A percentile compares a stretch with the other conserved stretches of the same genome.
These are phyloP conservation scores for Thalassiosira pacifica DNA, from an alignment of 352 stramenopile genomes.

Conservation along the genomic window DNA sequence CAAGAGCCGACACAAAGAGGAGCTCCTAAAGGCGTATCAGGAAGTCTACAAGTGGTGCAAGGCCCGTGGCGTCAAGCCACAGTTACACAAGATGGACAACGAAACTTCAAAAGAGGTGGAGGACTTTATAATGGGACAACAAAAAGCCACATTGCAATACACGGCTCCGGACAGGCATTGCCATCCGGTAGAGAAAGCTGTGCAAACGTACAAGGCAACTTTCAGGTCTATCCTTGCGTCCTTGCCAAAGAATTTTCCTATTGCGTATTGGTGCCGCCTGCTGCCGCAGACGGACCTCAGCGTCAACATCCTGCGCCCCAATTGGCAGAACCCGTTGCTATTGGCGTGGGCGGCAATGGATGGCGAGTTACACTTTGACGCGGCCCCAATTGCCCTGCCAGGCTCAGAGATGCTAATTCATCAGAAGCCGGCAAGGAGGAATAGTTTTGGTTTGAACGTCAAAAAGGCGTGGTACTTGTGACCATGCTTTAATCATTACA, in stretches of 20 bases:
- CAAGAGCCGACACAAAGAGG: too few species aligned
- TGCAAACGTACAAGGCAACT: conserved; percentile 68
- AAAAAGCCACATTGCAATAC: conserved; percentile 59
- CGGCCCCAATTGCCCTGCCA: conserved; percentile 43
- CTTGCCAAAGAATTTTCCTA: conserved; percentile 29
- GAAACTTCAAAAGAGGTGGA: conserved; percentile 23
- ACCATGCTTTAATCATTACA: conserved; percentile 20
- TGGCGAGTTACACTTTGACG: conserved; percentile 60
- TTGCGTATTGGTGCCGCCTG: conserved; percentile 47
- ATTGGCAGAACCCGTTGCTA: conserved; percentile 39
- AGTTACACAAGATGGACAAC: too few species aligned
- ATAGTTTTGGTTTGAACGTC: background rate
- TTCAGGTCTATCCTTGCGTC: conserved; percentile 54
- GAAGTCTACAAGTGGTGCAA: too few species aligned
- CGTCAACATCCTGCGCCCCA: conserved; percentile 54
- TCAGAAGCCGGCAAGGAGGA: background rate
- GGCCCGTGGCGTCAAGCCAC: too few species aligned
- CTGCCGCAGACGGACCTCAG: conserved; percentile 45
- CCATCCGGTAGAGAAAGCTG: conserved; percentile 64
- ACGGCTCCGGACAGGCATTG: conserved; percentile 44
- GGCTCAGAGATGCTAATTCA: conserved; percentile 11
- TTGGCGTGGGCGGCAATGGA: conserved; percentile 50
- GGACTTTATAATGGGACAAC: conserved; percentile 29
- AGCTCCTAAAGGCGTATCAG: too few species aligned
- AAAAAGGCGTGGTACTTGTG: background rate